Conservation (phyloP, 108 stramenopile species). For the Cyclotella atomus region DNA sequence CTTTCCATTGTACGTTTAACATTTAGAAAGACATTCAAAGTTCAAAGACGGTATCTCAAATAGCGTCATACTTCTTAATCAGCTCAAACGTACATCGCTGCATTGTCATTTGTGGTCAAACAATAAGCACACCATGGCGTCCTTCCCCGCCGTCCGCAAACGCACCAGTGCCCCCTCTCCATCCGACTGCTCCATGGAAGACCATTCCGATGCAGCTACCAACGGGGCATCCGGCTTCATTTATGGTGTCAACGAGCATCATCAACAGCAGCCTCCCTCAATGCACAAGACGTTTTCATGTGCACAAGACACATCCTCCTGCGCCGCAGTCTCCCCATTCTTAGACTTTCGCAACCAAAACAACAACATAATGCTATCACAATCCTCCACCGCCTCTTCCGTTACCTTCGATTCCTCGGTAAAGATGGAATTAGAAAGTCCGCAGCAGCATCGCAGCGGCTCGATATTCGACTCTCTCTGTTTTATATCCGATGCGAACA, state of each 20-base stretch:
- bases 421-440: conserved; percentile 5
- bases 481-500: conserved; percentile 9
- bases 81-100: too few relatives aligned
- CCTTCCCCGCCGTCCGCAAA: conserved; percentile 1
- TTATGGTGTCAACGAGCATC: neutral
- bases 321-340: conserved; percentile 11
- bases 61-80: too few relatives aligned
- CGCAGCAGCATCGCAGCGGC: neutral
- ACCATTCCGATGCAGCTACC: neutral
- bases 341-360: neutral
- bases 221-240: neutral
- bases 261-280: neutral
- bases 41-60: too few relatives aligned
- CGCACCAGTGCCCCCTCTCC: neutral
- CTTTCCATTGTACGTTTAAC: too few relatives aligned
- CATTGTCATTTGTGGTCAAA: too few relatives aligned
- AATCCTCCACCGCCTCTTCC: conserved; percentile 8
- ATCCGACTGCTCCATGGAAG: conserved; percentile 1
- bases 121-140: conserved; percentile 1
- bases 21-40: too few relatives aligned
- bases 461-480: conserved; percentile 2
- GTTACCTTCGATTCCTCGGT: conserved; percentile 10
- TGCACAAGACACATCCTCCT: too few relatives aligned
- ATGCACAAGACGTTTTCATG: too few relatives aligned
- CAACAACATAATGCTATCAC: conserved; percentile 12